Percentiles rank a stretch among this genome's conserved stretches.
Conservation (phyloP, 192 early-diverging fungal species). For the Backusella tuberculispora region DNA sequence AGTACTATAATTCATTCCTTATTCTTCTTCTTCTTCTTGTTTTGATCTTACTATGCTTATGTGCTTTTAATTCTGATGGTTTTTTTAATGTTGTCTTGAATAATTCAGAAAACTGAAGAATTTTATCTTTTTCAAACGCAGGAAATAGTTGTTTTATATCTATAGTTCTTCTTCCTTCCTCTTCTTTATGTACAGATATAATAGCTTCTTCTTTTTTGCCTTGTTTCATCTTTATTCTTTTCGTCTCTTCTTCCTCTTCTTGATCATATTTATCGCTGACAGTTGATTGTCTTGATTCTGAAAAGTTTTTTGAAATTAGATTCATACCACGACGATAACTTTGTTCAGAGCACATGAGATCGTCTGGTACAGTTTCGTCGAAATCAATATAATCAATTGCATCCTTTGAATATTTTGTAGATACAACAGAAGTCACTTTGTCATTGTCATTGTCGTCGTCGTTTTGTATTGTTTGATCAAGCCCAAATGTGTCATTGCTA, state of each 20-base stretch:
- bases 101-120: conserved; percentile 66
- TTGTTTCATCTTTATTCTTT: background rate
- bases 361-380: conserved; percentile 79
- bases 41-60: conserved; percentile 40
- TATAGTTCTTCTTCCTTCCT: conserved; percentile 19
- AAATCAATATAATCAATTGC: conserved; percentile 86
- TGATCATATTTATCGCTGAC: conserved; percentile 45
- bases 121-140: conserved; percentile 60
- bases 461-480: conserved; percentile 49
- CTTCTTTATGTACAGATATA: background rate
- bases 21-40: no score
- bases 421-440: conserved; percentile 47
- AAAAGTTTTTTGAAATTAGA: conserved; percentile 28
- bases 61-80: conserved; percentile 36
- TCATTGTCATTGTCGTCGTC: conserved; percentile 50
- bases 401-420: conserved; percentile 55
- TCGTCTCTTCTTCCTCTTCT: conserved; percentile 26
- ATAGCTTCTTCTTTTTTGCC: conserved; percentile 10
- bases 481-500: conserved; percentile 54
- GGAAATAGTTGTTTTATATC: conserved; percentile 61
- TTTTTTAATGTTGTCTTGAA: conserved; percentile 51
- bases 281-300: conserved; percentile 28
- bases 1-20: background rate
- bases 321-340: conserved; percentile 47
- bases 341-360: conserved; percentile 51